Evolutionary conservation across 192 early-diverging fungal species (phyloP).

Genomic region (Coemansia sp.): DNA sequence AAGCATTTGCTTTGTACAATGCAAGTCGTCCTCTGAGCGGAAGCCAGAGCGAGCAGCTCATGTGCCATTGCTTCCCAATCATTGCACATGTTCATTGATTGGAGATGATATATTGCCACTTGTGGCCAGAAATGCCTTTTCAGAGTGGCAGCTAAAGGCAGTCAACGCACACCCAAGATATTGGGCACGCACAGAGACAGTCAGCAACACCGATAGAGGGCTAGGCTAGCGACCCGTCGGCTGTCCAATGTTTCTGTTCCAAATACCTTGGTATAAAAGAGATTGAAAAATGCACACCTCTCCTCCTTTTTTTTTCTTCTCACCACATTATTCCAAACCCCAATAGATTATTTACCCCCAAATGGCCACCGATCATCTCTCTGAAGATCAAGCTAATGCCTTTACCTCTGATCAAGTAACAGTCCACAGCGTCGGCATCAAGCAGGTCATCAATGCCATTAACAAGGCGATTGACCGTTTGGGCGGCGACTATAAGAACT

Average conservation of each 20-base stretch:
- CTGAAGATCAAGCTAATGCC: too few species aligned
- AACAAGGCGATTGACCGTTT: neutral
- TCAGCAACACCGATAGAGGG: neutral
- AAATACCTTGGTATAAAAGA: neutral
- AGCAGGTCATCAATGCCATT: neutral
- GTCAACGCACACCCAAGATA: neutral
- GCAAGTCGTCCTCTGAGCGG: neutral
- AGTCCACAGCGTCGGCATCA: neutral
- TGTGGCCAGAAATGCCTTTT: neutral
- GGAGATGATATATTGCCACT: neutral
- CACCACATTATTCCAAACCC: neutral
- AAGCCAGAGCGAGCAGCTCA: neutral
- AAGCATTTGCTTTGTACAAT: too few species aligned
- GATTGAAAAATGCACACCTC: neutral
- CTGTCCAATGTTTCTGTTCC: neutral
- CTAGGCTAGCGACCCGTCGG: neutral
- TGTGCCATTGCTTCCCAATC: neutral
- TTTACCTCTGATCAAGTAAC: neutral
- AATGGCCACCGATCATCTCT: neutral
- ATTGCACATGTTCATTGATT: neutral
- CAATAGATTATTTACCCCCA: neutral
- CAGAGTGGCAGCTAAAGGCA: neutral
- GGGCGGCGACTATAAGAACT: neutral
- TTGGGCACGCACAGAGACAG: neutral
- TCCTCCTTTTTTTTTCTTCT: neutral